Conservation (phyloP, 2,329 filamentous ascomycete genomes). For the Colletotrichum sp. region DNA sequence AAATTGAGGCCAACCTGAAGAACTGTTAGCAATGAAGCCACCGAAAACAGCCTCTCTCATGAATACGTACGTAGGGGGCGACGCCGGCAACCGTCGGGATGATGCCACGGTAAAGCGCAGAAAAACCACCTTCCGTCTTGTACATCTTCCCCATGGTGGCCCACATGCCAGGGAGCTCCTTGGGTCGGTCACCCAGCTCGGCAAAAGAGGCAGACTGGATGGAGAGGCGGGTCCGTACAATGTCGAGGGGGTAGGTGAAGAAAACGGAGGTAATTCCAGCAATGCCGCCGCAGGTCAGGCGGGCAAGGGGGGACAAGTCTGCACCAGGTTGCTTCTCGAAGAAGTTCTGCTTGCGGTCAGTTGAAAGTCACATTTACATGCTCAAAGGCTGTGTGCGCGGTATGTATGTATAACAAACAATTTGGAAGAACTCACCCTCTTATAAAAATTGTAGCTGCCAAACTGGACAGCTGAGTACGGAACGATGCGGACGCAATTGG, state of each 20-base stretch:
- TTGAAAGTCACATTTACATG: not conserved
- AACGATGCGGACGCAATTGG: slow-evolving; percentile 97
- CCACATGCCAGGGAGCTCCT: slow-evolving; percentile 91
- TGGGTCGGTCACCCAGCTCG: slow-evolving; percentile 67
- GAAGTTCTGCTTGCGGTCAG: slow-evolving; percentile 57
- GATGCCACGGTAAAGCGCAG: slow-evolving; percentile 92
- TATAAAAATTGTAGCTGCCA: slow-evolving; percentile 97
- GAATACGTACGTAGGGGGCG: slow-evolving; percentile 77
- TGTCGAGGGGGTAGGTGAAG: slow-evolving; percentile 95
- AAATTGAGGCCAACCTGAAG: slow-evolving; percentile 90
- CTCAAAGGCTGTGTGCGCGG: not conserved
- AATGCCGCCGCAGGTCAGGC: slow-evolving; percentile 87
- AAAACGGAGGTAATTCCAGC: slow-evolving; percentile 96
- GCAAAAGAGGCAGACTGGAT: slow-evolving; percentile 98
- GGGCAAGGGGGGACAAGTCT: slow-evolving; percentile 74
- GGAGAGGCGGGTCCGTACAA: slow-evolving; percentile 92
- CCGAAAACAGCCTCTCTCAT: not conserved
- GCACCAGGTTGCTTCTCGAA: slow-evolving; percentile 79
- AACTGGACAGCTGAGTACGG: slow-evolving; percentile 99
- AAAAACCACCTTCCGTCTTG: slow-evolving; percentile 83
- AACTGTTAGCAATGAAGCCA: not conserved
- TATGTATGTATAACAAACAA: not conserved
- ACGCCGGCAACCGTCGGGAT: slow-evolving; percentile 93
- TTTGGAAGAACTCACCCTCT: slow-evolving; percentile 63
- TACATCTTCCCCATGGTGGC: slow-evolving; percentile 84